Conservation (phyloP, 345 rosid species). For the Chamaenerion angustifolium region DNA sequence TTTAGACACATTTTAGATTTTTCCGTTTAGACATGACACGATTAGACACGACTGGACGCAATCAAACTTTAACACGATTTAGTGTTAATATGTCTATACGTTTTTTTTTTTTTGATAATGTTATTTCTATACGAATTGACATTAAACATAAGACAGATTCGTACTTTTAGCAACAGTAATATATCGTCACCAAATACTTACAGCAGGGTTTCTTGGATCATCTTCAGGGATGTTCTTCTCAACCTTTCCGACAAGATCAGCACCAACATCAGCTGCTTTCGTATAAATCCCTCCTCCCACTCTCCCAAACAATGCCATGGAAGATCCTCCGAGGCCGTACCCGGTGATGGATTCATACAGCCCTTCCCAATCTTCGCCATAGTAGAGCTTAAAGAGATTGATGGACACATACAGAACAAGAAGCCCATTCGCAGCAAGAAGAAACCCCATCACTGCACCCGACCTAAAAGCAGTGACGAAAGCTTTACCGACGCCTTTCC, state of each 20-base stretch:
- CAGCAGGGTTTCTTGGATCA: slow-evolving; percentile 61
- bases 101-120: too few relatives aligned
- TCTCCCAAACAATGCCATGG: slow-evolving; percentile 63
- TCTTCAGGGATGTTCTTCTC: slow-evolving; percentile 56
- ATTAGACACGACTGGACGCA: too few relatives aligned
- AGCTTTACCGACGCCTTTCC: slow-evolving; percentile 53
- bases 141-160: too few relatives aligned
- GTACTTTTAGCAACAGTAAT: neutral
- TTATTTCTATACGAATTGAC: too few relatives aligned
- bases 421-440: slow-evolving; percentile 62
- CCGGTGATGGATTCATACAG: slow-evolving; percentile 64
- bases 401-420: slow-evolving; percentile 43
- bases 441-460: slow-evolving; percentile 66
- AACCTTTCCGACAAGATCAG: slow-evolving; percentile 59
- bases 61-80: too few relatives aligned
- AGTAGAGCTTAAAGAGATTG: slow-evolving; percentile 41
- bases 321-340: slow-evolving; percentile 54
- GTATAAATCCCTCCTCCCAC: slow-evolving; percentile 64
- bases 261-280: slow-evolving; percentile 64
- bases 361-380: slow-evolving; percentile 70
- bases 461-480: slow-evolving; percentile 49
- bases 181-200: slow-evolving; percentile 10
- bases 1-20: too few relatives aligned
- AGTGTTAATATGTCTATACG: too few relatives aligned
- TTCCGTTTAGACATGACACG: too few relatives aligned